Evolutionary conservation across 257 asterid species (phyloP).

Genomic region (Solanum infundibuliforme): DNA sequence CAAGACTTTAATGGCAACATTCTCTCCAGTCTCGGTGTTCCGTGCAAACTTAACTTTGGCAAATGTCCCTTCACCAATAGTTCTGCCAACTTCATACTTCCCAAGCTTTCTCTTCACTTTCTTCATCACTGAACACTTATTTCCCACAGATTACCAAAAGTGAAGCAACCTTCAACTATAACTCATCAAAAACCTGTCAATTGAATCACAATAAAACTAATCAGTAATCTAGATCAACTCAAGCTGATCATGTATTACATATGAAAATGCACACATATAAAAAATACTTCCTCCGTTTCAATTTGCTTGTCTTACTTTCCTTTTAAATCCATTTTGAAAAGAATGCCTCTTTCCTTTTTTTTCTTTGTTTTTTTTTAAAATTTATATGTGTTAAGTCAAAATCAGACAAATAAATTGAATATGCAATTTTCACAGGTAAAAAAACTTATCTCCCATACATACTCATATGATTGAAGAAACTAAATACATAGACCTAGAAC

Average conservation of each 20-base stretch:
- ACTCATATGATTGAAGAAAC: neutral
- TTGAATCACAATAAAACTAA: neutral
- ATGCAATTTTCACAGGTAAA: neutral
- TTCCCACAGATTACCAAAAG: neutral
- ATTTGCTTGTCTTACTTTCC: neutral
- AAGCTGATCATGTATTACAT: neutral
- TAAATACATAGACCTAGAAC: neutral
- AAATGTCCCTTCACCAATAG: slow-evolving; percentile 86
- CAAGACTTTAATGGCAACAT: slow-evolving; percentile 79
- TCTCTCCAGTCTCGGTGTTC: slow-evolving; percentile 57
- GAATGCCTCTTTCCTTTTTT: neutral
- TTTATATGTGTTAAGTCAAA: neutral
- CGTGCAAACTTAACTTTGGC: slow-evolving; percentile 91
- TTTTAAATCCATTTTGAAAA: neutral
- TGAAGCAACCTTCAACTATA: neutral
- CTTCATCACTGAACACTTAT: slow-evolving; percentile 37
- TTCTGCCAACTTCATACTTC: slow-evolving; percentile 81
- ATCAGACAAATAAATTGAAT: neutral
- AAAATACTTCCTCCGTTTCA: neutral
- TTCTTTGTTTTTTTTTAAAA: too few species aligned
- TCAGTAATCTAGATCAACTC: neutral
- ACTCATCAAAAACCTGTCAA: neutral
- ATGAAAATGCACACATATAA: neutral
- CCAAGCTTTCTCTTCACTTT: slow-evolving; percentile 61
- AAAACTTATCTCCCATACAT: neutral